These are phyloP conservation scores for Solanum verrucosum DNA, from an alignment of 257 asterid genomes.

Conservation along the genomic window DNA sequence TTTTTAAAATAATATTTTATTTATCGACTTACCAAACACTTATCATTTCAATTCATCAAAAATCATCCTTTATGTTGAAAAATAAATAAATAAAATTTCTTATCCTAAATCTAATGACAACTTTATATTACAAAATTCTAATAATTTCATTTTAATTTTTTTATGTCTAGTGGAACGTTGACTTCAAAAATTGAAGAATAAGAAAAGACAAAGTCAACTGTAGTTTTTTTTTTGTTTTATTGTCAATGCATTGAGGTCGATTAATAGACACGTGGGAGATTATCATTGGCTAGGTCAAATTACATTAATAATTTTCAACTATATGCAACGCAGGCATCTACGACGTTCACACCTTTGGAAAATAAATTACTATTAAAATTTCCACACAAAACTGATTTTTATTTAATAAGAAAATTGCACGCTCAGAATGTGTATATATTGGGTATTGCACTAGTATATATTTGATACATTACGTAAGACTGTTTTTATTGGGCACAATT, in stretches of 20 bases:
- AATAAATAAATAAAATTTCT: neutral
- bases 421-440: neutral
- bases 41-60: neutral
- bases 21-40: rapidly evolving
- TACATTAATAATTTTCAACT: neutral
- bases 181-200: neutral
- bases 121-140: neutral
- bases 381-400: neutral
- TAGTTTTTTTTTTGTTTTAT: neutral
- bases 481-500: neutral
- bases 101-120: neutral
- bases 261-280: neutral
- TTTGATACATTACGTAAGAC: neutral
- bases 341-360: neutral
- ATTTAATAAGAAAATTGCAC: neutral
- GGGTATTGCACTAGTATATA: neutral
- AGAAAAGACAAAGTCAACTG: neutral
- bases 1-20: neutral
- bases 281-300: neutral
- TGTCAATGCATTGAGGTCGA: neutral
- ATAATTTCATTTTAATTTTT: neutral
- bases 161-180: neutral
- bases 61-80: neutral
- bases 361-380: neutral
- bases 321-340: neutral